Evolutionary conservation across 495 filamentous ascomycete genomes (phyloP), one percentile per base, ranked within the genome.

Genomic region (Friedmanniomyces simplex): DNA sequence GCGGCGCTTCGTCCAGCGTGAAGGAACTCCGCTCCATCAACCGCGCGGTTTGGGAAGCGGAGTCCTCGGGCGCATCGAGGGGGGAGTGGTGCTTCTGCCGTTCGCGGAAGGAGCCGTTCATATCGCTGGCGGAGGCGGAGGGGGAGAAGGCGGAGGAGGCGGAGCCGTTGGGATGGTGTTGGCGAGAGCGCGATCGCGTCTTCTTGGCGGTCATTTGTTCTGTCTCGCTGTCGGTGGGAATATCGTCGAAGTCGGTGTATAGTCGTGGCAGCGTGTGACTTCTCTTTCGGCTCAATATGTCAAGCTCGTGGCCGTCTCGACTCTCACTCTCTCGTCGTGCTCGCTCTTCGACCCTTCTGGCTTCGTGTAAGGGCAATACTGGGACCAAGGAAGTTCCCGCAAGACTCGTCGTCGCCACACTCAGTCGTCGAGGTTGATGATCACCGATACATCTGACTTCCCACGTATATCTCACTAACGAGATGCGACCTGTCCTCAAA

Each of bases 31-130:
- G 52, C 3, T 32, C 37, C 57, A 63, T 59, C 39, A 63, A 25
- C 12, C 61, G 43, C 26, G 51, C 46, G 11, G 46, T 52, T 13
- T 54, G 49, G 4, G 21, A 1, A 18, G 51, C 30, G 3, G 46
- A 30, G 48, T 60, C 61, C 14, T 52, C 60, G 18, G 56, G 53
- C 2, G 21, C 28, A 34, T 63, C 57, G 26, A 57, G 24, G 1
- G 60, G 20, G 2, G 13, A 24, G 36, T 14, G 36, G 22, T 59
- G 61, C 24, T 63, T 63, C 11, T 48, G 30, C 37, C 61, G 48
- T 41, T 63, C 61, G 51, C 61, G 51, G 49, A 63, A 63, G 7
- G 57, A 60, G 26, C 61, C 61, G 42, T 63, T 63, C 61, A 63
- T 63, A 10, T 47, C 36, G 43, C 26, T 14, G 13, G 18, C 2